Evolutionary conservation across 2,329 filamentous ascomycete genomes (phyloP), one percentile per base, ranked within the genome.

Genomic region (Helotiales sp.): DNA sequence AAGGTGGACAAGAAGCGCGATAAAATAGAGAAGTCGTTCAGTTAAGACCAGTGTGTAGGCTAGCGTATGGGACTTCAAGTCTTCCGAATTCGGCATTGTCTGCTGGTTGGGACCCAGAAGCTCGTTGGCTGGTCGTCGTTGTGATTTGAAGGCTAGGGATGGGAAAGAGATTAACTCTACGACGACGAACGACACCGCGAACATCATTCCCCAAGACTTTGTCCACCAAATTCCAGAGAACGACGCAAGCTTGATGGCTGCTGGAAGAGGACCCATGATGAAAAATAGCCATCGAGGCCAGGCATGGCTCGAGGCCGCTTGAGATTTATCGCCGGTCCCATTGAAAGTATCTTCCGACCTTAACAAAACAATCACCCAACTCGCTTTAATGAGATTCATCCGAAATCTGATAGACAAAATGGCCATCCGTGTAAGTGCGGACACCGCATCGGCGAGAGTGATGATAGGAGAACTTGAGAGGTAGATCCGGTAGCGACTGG

Each of bases 231-330:
- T 20, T 10, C 69, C 69, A 7, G 55, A 40, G 7, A 71, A 34
- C 65, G 71, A 13, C 69, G 70, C n/a, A 15, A 71, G 58, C 49
- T 71, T 71, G 10, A 70, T 65, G 1, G 61, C 64, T 8, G 68
- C 52, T 17, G 61, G 61, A 6, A 68, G 40, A 3, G 65, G 64
- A 20, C 67, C 69, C 8, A 70, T 49, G 11, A 67, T 34, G 59
- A 71, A 70, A 59, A 70, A 68, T 2, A 68, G 2, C 68, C 63
- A 69, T 5, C 70, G 65, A 6, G 61, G 57, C 63, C 60, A 71
- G 0, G 64, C 65, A 6, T 54, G 7, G 3, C 47, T 40, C 40
- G 62, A 32, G 2, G 52, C 52, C 3, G 32, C 43, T 6, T 47
- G 40, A 22, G 22, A n/a, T 2, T 45, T 17, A 26, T 26, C 17